Base-by-base conservation (phyloP, 1,139 yeast genomes). In the Sugiyamaella pinicola region DNA sequence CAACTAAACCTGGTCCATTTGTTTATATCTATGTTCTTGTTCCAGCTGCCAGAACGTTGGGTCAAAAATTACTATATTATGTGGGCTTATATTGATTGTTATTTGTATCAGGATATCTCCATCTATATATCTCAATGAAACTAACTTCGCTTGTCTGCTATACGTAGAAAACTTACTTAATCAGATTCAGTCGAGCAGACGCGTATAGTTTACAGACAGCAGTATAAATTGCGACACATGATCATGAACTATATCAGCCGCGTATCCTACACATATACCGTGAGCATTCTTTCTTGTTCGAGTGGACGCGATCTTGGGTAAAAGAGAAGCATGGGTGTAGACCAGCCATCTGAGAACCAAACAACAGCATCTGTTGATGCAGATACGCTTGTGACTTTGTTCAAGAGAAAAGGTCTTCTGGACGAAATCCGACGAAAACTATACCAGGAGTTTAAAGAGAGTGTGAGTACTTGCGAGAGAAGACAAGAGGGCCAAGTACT, bases 331-430 rank as follows among this genome's bases (percentile, higher is more conserved):
- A 15, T 17, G 39, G 39, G 17, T 9, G 24, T 21, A 13, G 26
- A 29, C 12, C 28, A 42, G 15, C 12, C 46, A 18, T 15, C 37
- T 3, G 28, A 19, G 2, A 18, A 29, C 4, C 37, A 3, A 10
- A 21, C 21, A 12, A 42, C 46, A 13, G 37, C 46, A 12, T 26
- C 10, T 12, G 39, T 35, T 4, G 48, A 46, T 37, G 44, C 49
- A 4, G 49, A 46, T 21, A 24, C 35, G 7, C 35, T 46, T 28
- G 49, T 46, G 13, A 58, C 63, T 19, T 61, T 56, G 54, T 67
- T 66, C 56, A 69, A 68, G 48, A 58, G 67, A 10, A 57, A 63
- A 13, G 72, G 72, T 5, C 55, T 60, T 24, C 66, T 69, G 47
- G 72, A 69, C 47, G 61, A 60, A 46, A 49, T 66, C 35, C 56